Percentiles rank a stretch among this genome's conserved stretches.
Evolutionary conservation across 2,329 filamentous ascomycete species (phyloP).

Genomic region (Oidium heveae): DNA sequence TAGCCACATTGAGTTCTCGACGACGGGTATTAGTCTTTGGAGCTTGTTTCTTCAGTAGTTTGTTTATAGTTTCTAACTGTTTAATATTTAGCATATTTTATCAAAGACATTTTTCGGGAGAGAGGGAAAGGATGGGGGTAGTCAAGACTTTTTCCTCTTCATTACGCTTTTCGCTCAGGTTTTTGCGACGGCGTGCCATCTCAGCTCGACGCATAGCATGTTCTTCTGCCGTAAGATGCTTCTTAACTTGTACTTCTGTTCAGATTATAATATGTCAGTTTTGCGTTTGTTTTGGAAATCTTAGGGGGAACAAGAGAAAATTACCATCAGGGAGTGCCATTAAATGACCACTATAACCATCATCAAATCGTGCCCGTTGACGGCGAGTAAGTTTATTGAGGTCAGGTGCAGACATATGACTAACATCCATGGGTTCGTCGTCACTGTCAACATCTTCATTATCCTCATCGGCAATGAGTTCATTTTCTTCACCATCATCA

Average conservation of each 20-base stretch:
- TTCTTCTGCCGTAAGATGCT: slow-evolving; percentile 47
- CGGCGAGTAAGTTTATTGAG: slow-evolving; percentile 41
- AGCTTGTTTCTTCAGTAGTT: slow-evolving; percentile 64
- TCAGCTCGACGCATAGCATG: slow-evolving; percentile 48
- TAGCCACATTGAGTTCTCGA: slow-evolving; percentile 14
- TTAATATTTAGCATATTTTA: slow-evolving; percentile 2
- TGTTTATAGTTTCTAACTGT: slow-evolving; percentile 78
- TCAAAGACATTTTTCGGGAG: background rate
- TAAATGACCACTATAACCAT: slow-evolving; percentile 20
- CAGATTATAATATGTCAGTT: slow-evolving; percentile 4
- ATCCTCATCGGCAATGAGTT: slow-evolving; percentile 20
- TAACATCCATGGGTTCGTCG: slow-evolving; percentile 21
- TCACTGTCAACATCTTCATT: slow-evolving; percentile 15
- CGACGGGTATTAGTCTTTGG: slow-evolving; percentile 38
- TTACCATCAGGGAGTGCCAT: slow-evolving; percentile 19
- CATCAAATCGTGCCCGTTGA: slow-evolving; percentile 32
- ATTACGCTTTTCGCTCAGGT: slow-evolving; percentile 51
- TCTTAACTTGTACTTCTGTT: slow-evolving; percentile 42
- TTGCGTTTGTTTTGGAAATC: background rate
- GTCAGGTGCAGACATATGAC: slow-evolving; percentile 33
- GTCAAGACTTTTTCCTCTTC: slow-evolving; percentile 44
- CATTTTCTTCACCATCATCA: slow-evolving; percentile 19
- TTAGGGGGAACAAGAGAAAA: background rate
- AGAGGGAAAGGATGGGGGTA: background rate
- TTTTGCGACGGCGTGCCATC: slow-evolving; percentile 49